A percentile compares a stretch with the other conserved stretches of the same genome.
These are phyloP conservation scores for Iris pallida DNA, from an alignment of 116 monocot genomes.

Conservation along the genomic window DNA sequence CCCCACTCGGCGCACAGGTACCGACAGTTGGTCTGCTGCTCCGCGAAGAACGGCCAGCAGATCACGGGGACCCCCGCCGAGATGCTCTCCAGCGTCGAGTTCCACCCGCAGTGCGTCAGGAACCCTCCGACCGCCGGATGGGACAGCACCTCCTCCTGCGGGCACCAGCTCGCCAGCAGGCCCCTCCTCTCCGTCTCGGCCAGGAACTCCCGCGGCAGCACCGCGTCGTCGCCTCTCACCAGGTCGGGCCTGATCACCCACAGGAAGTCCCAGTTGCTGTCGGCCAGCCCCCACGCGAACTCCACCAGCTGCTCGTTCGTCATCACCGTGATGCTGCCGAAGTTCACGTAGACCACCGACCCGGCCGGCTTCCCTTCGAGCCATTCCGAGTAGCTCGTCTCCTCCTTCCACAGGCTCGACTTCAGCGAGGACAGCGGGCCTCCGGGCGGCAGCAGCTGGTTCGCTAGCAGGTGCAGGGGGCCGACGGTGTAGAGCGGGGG, in stretches of 20 bases:
- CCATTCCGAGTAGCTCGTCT: conserved; percentile 33
- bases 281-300: conserved; percentile 43
- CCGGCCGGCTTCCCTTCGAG: conserved; percentile 12
- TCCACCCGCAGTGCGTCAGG: conserved; percentile 64
- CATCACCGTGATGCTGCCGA: conserved; percentile 38
- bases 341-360: conserved; percentile 53
- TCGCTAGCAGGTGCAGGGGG: conserved; percentile 18
- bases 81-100: conserved; percentile 53
- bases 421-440: not conserved
- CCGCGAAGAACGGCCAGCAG: conserved; percentile 51
- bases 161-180: conserved; percentile 33
- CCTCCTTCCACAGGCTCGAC: conserved; percentile 36
- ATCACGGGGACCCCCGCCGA: conserved; percentile 37
- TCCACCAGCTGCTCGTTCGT: conserved; percentile 22
- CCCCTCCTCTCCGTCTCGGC: conserved; percentile 19
- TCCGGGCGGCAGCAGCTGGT: not conserved
- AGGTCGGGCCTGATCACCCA: conserved; percentile 46
- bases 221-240: conserved; percentile 12
- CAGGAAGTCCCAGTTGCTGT: conserved; percentile 24
- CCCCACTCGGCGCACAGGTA: conserved; percentile 37
- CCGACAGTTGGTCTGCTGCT: conserved; percentile 49
- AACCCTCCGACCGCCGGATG: conserved; percentile 43
- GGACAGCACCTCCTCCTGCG: conserved; percentile 28
- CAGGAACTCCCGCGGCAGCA: conserved; percentile 14
- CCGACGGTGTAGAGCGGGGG: conserved; percentile 22